phyloP scores from a whole-genome alignment of 352 stramenopile species.

The Blastocystis sp. region DNA sequence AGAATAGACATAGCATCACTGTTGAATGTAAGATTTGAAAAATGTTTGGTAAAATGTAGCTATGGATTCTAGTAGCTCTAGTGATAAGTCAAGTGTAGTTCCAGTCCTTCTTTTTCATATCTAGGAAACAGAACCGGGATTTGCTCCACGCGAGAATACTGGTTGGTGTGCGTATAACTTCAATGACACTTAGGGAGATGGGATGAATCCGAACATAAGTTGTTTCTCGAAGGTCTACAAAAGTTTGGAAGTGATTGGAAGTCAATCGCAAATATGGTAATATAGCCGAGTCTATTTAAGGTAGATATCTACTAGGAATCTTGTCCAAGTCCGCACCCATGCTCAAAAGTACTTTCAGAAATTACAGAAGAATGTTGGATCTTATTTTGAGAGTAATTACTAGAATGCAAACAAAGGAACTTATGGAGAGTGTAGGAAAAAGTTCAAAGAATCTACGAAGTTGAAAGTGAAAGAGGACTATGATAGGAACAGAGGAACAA shows the following conservation, averaged over 20 bases:
- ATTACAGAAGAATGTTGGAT: slow-evolving; percentile 69
- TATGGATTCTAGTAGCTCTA: too few species aligned
- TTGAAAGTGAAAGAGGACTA: not conserved
- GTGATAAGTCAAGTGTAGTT: too few species aligned
- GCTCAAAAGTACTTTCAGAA: slow-evolving; percentile 73
- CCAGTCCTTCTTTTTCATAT: not conserved
- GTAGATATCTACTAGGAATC: slow-evolving; percentile 67
- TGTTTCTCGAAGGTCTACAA: slow-evolving; percentile 81
- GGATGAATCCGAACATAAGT: slow-evolving; percentile 83
- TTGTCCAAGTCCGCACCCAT: slow-evolving; percentile 71
- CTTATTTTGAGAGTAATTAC: not conserved
- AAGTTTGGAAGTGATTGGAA: slow-evolving; percentile 86
- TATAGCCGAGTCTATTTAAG: not conserved
- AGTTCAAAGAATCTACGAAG: not conserved
- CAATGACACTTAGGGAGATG: slow-evolving; percentile 74
- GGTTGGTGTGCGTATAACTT: not conserved
- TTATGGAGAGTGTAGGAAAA: not conserved
- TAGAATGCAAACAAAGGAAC: not conserved
- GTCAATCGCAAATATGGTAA: slow-evolving; percentile 74
- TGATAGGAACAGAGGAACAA: not conserved
- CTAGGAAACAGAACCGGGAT: not conserved
- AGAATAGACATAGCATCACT: too few species aligned
- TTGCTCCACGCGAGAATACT: not conserved
- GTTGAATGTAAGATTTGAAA: too few species aligned
- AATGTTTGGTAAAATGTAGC: too few species aligned